Conservation (phyloP, 257 asterid genomes). For the Voacanga thouarsii region DNA sequence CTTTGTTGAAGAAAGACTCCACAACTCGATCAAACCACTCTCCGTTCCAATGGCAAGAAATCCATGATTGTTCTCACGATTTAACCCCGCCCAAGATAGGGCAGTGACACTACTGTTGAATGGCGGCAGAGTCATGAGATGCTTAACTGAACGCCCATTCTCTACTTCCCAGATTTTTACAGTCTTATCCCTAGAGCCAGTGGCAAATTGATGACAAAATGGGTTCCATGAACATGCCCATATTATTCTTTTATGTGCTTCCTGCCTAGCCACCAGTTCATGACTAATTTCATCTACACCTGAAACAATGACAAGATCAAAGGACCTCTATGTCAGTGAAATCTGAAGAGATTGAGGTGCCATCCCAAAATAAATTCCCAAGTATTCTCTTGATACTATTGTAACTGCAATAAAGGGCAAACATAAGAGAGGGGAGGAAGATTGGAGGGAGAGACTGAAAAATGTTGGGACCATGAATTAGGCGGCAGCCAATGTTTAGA, state of each 20-base stretch:
- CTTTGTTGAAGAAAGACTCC: slow-evolving; percentile 46
- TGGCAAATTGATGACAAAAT: slow-evolving; percentile 73
- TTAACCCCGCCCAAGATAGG: slow-evolving; percentile 70
- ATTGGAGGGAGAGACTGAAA: neutral
- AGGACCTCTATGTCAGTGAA: neutral
- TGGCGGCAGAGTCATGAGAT: slow-evolving; percentile 53
- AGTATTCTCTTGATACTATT: neutral
- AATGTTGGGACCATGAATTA: neutral
- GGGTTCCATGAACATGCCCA: slow-evolving; percentile 99
- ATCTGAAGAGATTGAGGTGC: neutral
- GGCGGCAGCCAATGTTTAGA: neutral
- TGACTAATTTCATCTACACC: slow-evolving; percentile 55
- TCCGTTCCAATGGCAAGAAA: slow-evolving; percentile 92
- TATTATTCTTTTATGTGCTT: slow-evolving; percentile 89
- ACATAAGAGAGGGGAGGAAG: neutral
- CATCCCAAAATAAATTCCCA: neutral
- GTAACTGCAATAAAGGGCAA: neutral
- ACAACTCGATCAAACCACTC: slow-evolving; percentile 69
- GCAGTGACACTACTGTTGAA: slow-evolving; percentile 81
- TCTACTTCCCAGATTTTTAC: slow-evolving; percentile 76
- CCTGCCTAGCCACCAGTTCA: slow-evolving; percentile 60
- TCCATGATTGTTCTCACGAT: slow-evolving; percentile 47
- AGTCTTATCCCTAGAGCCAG: slow-evolving; percentile 90
- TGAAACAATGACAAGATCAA: slow-evolving; percentile 19
- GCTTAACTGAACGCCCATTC: slow-evolving; percentile 54